Evolutionary conservation across 2,329 filamentous ascomycete genomes (phyloP).

Genomic region (Xylaria arbuscula): DNA sequence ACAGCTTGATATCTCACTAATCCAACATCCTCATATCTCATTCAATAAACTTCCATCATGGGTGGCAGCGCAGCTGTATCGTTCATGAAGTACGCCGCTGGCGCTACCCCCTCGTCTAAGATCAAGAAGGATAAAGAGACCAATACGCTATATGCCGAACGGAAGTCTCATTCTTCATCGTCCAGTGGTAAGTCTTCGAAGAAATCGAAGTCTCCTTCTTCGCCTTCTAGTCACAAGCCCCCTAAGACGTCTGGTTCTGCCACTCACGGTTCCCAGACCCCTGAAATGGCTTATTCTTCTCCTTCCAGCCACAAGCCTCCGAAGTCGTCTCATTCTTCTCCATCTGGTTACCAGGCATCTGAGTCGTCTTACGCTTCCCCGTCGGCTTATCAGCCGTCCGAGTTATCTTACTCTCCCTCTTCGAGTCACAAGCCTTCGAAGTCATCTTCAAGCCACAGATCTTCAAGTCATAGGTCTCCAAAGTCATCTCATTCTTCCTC

Average conservation of each 20-base stretch:
- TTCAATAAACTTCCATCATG: conserved; percentile 6
- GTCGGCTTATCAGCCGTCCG: background rate
- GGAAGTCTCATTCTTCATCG: conserved; percentile 1
- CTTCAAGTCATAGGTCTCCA: no score
- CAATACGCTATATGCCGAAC: background rate
- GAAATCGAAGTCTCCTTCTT: background rate
- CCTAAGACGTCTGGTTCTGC: background rate
- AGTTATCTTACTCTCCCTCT: no score
- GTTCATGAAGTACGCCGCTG: conserved; percentile 26
- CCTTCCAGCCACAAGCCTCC: no score
- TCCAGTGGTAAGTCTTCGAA: background rate
- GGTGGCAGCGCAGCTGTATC: conserved; percentile 17
- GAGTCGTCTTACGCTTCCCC: background rate
- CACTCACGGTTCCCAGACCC: no score
- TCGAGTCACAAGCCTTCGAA: no score
- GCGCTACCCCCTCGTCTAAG: conserved; percentile 1
- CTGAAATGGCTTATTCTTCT: no score
- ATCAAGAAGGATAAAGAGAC: conserved; percentile 18
- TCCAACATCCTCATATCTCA: background rate
- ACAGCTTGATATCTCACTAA: background rate
- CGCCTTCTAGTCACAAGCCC: background rate
- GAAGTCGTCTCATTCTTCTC: no score
- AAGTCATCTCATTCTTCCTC: no score
- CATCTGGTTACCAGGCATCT: no score
- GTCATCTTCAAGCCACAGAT: no score